Conservation (phyloP, 768 basidiomycete species). For the Fibroporia radiculosa region DNA sequence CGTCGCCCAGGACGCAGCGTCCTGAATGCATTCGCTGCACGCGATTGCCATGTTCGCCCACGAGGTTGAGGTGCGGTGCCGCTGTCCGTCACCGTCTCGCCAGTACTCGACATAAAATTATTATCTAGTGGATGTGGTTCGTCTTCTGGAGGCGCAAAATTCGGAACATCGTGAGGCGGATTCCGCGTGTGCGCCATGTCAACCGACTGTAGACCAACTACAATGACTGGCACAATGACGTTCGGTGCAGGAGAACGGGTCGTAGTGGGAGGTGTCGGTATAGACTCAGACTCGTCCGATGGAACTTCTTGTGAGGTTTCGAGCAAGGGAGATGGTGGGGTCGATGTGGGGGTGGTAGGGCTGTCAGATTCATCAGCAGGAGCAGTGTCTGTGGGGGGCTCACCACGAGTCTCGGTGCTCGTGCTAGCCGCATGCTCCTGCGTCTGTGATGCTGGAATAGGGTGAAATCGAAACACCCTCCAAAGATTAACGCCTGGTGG, state of each 20-base stretch:
- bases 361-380: neutral
- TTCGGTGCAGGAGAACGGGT: slow-evolving; percentile 10
- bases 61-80: slow-evolving; percentile 18
- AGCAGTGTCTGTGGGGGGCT: slow-evolving; percentile 6
- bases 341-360: neutral
- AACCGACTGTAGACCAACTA: slow-evolving; percentile 77
- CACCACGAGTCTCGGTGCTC: slow-evolving; percentile 14
- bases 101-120: too few species aligned
- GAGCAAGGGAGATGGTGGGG: neutral
- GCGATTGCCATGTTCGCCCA: slow-evolving; percentile 47
- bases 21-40: slow-evolving; percentile 56
- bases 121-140: too few species aligned
- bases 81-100: slow-evolving; percentile 2
- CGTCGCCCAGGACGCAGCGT: slow-evolving; percentile 30
- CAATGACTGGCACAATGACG: slow-evolving; percentile 72
- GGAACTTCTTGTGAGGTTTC: neutral
- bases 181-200: slow-evolving; percentile 30
- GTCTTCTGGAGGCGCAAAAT: slow-evolving; percentile 11
- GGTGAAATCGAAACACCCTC: slow-evolving; percentile 76
- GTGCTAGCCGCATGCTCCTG: slow-evolving; percentile 16
- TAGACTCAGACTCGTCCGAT: neutral
- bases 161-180: slow-evolving; percentile 10
- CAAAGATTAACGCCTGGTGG: slow-evolving; percentile 66
- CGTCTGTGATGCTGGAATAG: slow-evolving; percentile 36
- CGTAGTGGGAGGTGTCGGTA: slow-evolving; percentile 4